Evolutionary conservation across 768 basidiomycete species (phyloP), one percentile per base, ranked within the genome.

Genomic region (Boletus rubroflammeus): DNA sequence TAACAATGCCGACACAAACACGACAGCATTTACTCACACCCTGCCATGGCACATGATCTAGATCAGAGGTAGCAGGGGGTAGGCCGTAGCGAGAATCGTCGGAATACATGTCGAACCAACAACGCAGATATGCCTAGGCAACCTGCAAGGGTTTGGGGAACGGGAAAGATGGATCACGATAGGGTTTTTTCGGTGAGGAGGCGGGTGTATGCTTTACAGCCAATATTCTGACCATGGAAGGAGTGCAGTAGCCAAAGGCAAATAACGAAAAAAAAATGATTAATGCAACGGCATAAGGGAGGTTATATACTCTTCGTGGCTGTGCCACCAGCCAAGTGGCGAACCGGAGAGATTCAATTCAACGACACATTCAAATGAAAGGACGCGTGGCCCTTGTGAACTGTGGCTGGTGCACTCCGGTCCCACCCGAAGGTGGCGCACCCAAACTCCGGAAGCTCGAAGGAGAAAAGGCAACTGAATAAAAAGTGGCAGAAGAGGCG

Each of bases 11-110:
- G 23, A 50, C 5, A 19, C 38, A 39, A 39, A 11, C 17, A 36
- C 2, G 19, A 51, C 19, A 25, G 19, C 1, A 6, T 40, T 13
- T 42, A 53, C 62, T 51, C 41, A 62, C 62, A n/a, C 29, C 38
- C 17, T 57, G 46, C 13, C 19, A 29, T 34, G 17, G 6, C 36
- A 36, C 23, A 54, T 56, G 39, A 41, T 38, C 39, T 5, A 5
- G 31, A 29, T 8, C 5, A 28, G 8, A 10, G 34, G 5, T 38
- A n/a, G 3, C 5, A 19, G 28, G 36, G 19, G 6, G 1, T 6
- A 3, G 3, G 17, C 0, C 42, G 31, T 2, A 5, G 53, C 1
- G n/a, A 25, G 10, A 1, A 47, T 31, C 2, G 5, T 26, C 15
- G 9, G 11, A 25, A 26, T 34, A 3, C 62, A 63, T 62, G 41